Conservation (phyloP, 148 eudicot species). For the Polygonum aviculare region DNA sequence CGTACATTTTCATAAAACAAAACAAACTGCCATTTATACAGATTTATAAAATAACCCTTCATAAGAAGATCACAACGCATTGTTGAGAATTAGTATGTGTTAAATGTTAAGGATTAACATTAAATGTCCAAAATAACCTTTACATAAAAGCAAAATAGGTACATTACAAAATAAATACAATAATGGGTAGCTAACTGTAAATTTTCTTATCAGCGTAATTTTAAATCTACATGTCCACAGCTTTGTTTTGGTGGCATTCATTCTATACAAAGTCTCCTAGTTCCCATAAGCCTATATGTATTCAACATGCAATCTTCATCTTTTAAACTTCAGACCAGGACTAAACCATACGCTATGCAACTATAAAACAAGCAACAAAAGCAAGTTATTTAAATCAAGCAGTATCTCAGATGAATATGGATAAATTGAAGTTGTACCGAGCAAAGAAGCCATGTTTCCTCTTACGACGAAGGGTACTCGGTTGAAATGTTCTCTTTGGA, state of each 20-base stretch:
- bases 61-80: background rate
- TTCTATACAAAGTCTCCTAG: background rate
- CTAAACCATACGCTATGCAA: background rate
- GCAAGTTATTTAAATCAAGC: background rate
- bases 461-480: constrained; percentile 86
- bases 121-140: background rate
- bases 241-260: no score
- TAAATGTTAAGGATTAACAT: no score
- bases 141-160: background rate
- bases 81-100: background rate
- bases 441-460: constrained; percentile 86
- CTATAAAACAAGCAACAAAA: background rate
- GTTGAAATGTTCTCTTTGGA: constrained; percentile 85
- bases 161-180: background rate
- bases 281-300: background rate
- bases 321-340: background rate
- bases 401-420: background rate
- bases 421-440: constrained; percentile 33
- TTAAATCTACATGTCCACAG: background rate
- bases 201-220: background rate
- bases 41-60: background rate
- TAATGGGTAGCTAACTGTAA: background rate
- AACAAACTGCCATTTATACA: background rate
- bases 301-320: background rate
- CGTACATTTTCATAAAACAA: background rate